Base-by-base conservation (phyloP, 1,284 basidiomycete species). In the Prillingera fragicola region DNA sequence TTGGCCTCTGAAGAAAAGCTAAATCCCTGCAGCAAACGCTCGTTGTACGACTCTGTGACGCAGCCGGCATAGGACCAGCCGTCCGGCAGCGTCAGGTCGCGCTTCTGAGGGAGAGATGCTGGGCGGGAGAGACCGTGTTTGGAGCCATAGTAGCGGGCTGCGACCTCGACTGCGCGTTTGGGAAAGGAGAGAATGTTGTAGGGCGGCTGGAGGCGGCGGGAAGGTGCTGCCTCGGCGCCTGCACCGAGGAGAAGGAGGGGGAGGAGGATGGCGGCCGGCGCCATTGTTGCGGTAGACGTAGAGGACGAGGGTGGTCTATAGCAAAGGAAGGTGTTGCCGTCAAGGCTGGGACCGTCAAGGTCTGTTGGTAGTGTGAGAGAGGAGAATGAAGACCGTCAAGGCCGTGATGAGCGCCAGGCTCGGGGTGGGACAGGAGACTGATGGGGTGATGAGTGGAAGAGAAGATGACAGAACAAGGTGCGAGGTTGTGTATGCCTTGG, bases 41-140 rank as follows among this genome's bases (percentile, higher is more conserved):
- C 32, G n/a, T 50, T 50, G 17, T 43, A 38, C 7, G 67, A 66
- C 49, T 73, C 72, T 38, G 52, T 44, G 23, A 67, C 59, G 52
- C 71, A 73, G 14, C 67, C 70, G 9, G 55, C 33, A 38, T 58
- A 60, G 14, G 47, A 37, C 70, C 70, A 73, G 15, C 67, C 70
- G 12, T 50, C 23, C 9, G 68, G 65, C 24, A 69, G 48, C 7
- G 53, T 33, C 15, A 41, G 38, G 26, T 50, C 59, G 19, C 66
- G 63, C 45, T 65, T 66, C 33, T 55, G 40, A 10, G 52, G 47
- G 1, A 66, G 54, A 25, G 57, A 42, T 18, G 57, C 45, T 9
- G 66, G 66, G 41, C 56, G 60, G 5, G 47, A 57, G 45, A 69
- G 48, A 29, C 63, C 62, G 41, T 59, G 51, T 5, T 33, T 32